Conservation (phyloP, 2,329 filamentous ascomycete species). For the Paraphoma chrysanthemicola region DNA sequence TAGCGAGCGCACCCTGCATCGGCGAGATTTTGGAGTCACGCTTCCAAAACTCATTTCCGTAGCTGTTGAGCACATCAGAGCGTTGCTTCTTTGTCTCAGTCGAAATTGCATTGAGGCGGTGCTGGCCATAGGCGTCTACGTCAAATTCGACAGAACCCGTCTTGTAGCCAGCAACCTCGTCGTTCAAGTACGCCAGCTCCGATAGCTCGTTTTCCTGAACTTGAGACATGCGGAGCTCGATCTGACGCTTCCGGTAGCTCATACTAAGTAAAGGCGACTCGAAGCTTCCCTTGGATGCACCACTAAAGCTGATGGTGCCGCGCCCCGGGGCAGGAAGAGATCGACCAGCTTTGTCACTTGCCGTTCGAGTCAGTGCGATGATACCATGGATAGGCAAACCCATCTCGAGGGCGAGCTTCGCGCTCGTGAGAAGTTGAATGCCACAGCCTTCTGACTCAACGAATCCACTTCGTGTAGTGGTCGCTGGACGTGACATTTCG, state of each 20-base stretch:
- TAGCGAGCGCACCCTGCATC: conserved; percentile 92
- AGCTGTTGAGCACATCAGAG: conserved; percentile 88
- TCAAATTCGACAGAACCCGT: conserved; percentile 71
- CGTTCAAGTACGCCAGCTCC: conserved; percentile 89
- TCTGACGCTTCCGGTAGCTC: conserved; percentile 93
- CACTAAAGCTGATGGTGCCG: conserved; percentile 94
- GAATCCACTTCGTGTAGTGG: conserved; percentile 95
- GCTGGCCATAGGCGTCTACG: conserved; percentile 82
- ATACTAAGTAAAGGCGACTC: conserved; percentile 95
- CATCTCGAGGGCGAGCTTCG: conserved; percentile 95
- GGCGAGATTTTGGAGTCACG: conserved; percentile 91
- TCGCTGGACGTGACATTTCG: conserved; percentile 98
- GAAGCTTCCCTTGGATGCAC: conserved; percentile 77
- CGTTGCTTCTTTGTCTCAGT: conserved; percentile 86
- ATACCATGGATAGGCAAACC: conserved; percentile 97
- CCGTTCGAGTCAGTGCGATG: conserved; percentile 89
- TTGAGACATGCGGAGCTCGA: conserved; percentile 90
- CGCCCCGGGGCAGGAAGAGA: conserved; percentile 97
- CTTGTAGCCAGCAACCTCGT: conserved; percentile 92
- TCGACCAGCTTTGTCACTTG: conserved; percentile 98
- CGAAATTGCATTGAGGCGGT: conserved; percentile 86
- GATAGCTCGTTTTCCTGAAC: conserved; percentile 97
- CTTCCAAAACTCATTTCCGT: conserved; percentile 99
- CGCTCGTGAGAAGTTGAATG: conserved; percentile 98
- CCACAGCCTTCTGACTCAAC: conserved; percentile 99